A percentile compares a stretch with the other conserved stretches of the same genome.
Conservation (phyloP, 805 yeast species). For the Teunomyces stri region DNA sequence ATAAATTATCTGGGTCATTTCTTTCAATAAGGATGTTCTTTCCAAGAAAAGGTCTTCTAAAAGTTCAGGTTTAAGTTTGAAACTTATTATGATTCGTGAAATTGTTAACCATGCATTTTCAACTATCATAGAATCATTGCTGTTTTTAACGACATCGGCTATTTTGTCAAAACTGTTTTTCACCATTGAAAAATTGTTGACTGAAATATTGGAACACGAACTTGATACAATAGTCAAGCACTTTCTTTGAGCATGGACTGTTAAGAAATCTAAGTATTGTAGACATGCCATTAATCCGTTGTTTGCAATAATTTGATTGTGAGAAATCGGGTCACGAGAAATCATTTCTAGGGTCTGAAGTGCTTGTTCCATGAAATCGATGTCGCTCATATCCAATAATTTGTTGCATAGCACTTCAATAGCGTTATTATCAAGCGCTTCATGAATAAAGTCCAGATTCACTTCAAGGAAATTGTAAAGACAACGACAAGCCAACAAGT, state of each 20-base stretch:
- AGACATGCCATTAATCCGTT: slow-evolving; percentile 67
- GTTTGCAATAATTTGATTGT: slow-evolving; percentile 48
- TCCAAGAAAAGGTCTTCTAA: slow-evolving; percentile 43
- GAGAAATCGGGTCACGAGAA: slow-evolving; percentile 52
- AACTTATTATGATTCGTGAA: slow-evolving; percentile 53
- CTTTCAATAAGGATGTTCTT: slow-evolving; percentile 18
- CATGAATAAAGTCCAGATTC: slow-evolving; percentile 58
- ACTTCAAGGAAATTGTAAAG: slow-evolving; percentile 78
- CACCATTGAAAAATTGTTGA: slow-evolving; percentile 45
- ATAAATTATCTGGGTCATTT: slow-evolving; percentile 21
- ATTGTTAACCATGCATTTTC: slow-evolving; percentile 68
- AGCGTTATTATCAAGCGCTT: slow-evolving; percentile 62
- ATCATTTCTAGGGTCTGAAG: slow-evolving; percentile 70
- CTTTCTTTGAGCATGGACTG: slow-evolving; percentile 83
- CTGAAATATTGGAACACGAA: slow-evolving; percentile 51
- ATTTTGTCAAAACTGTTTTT: slow-evolving; percentile 59
- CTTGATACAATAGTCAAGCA: slow-evolving; percentile 73
- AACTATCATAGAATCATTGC: slow-evolving; percentile 56
- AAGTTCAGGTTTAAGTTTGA: slow-evolving; percentile 39
- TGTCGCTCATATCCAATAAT: slow-evolving; percentile 71
- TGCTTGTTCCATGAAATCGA: slow-evolving; percentile 91
- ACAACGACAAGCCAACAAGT: slow-evolving; percentile 79
- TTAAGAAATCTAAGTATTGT: slow-evolving; percentile 80
- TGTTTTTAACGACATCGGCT: slow-evolving; percentile 52
- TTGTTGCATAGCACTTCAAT: slow-evolving; percentile 65